Evolutionary conservation across 2,329 filamentous ascomycete genomes (phyloP).

Genomic region (Aureobasidium sp.): DNA sequence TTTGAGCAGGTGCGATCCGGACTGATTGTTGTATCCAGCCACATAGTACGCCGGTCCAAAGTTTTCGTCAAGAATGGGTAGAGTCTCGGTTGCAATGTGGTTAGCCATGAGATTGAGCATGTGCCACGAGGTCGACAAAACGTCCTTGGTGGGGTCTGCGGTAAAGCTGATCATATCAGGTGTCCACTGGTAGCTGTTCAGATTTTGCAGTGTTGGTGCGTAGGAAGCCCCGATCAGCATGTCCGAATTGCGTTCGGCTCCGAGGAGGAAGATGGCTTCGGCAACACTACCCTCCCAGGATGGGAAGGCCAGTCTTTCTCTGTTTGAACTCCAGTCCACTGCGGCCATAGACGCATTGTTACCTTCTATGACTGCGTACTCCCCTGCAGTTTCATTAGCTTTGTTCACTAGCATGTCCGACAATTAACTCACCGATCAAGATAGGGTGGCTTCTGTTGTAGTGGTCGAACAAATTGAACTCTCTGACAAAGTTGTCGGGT

Average conservation of each 20-base stretch:
- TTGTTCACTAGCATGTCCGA: background rate
- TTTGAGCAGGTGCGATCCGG: conserved; percentile 34
- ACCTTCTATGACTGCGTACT: conserved; percentile 42
- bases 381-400: too few relatives aligned
- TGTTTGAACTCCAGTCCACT: conserved; percentile 28
- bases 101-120: conserved; percentile 33
- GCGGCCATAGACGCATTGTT: conserved; percentile 38
- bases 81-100: conserved; percentile 32
- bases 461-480: conserved; percentile 38
- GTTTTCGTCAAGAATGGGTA: conserved; percentile 28
- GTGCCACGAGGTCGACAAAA: conserved; percentile 21
- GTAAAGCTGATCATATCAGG: conserved; percentile 34
- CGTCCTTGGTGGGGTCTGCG: conserved; percentile 28
- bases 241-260: conserved; percentile 54
- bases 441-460: conserved; percentile 30
- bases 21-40: conserved; percentile 33
- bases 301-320: conserved; percentile 17
- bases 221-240: conserved; percentile 48
- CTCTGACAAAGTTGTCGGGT: conserved; percentile 22
- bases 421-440: conserved; percentile 26
- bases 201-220: conserved; percentile 21
- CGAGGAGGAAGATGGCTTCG: conserved; percentile 57
- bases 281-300: conserved; percentile 50
- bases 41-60: conserved; percentile 38
- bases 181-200: conserved; percentile 20